Conservation (phyloP, 345 rosid genomes). For the Salix viminalis region DNA sequence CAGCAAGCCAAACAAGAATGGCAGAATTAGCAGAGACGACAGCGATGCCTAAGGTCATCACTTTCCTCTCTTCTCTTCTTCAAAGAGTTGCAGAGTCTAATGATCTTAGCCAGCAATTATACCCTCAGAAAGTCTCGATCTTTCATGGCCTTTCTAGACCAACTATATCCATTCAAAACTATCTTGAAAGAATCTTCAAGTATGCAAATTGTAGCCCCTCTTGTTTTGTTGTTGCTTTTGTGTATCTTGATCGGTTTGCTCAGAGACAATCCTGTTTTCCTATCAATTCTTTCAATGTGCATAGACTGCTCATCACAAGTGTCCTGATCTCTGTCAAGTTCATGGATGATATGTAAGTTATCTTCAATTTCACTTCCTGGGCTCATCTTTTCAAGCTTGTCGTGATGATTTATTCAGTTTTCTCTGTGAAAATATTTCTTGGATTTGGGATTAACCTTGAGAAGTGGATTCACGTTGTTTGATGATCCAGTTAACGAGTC, state of each 20-base stretch:
- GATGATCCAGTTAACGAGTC: not conserved
- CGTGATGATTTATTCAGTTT: not conserved
- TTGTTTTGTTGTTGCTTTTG: slow-evolving; percentile 66
- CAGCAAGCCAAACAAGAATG: slow-evolving; percentile 18
- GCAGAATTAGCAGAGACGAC: slow-evolving; percentile 18
- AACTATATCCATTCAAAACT: slow-evolving; percentile 51
- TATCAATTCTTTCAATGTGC: slow-evolving; percentile 60
- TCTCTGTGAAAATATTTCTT: not conserved
- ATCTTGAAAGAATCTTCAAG: slow-evolving; percentile 67
- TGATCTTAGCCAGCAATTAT: slow-evolving; percentile 30
- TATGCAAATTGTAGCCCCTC: slow-evolving; percentile 72
- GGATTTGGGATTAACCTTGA: not conserved
- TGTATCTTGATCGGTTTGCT: slow-evolving; percentile 61
- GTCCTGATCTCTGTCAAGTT: slow-evolving; percentile 74
- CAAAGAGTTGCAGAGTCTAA: slow-evolving; percentile 48
- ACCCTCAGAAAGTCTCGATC: slow-evolving; percentile 40
- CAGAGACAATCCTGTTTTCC: slow-evolving; percentile 51
- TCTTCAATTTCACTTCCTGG: not conserved
- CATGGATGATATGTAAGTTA: slow-evolving; percentile 77
- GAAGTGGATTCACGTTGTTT: not conserved
- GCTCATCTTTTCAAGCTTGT: not conserved
- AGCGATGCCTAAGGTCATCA: slow-evolving; percentile 47
- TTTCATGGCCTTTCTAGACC: slow-evolving; percentile 58
- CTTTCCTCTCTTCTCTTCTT: slow-evolving; percentile 44
- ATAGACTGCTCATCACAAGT: slow-evolving; percentile 64